These are phyloP conservation scores for Lasiosphaeria miniovina DNA, from an alignment of 495 filamentous ascomycete species.

Conservation along the genomic window DNA sequence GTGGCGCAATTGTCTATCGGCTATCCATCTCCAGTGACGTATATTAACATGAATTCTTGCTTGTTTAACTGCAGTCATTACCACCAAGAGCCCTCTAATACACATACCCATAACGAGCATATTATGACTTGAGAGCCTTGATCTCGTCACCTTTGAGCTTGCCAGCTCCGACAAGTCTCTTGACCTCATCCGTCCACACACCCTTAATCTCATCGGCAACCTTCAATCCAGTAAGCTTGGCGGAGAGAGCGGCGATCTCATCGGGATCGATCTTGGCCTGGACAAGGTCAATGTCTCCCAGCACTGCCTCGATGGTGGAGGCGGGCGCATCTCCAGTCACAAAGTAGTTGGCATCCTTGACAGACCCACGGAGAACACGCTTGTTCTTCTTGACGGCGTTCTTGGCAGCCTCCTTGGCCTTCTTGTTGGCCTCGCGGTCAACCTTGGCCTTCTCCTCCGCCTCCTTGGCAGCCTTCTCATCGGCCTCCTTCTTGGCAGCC, in stretches of 20 bases:
- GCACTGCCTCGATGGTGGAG: slow-evolving; percentile 71
- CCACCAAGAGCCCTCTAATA: background rate
- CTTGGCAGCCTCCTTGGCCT: slow-evolving; percentile 97
- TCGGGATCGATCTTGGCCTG: slow-evolving; percentile 86
- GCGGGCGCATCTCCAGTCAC: slow-evolving; percentile 63
- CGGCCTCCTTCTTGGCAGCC: slow-evolving; percentile 71
- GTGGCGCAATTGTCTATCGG: too few species aligned
- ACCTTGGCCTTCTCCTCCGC: slow-evolving; percentile 93
- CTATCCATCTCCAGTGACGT: background rate
- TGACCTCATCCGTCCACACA: slow-evolving; percentile 65
- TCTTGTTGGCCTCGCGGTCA: slow-evolving; percentile 87
- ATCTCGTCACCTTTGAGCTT: slow-evolving; percentile 79
- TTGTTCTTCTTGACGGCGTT: slow-evolving; percentile 99
- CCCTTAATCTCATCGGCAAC: slow-evolving; percentile 64
- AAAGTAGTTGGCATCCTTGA: slow-evolving; percentile 97
- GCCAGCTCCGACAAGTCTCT: slow-evolving; percentile 68
- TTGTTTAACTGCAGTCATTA: background rate
- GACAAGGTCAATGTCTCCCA: slow-evolving; percentile 86
- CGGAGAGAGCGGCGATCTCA: slow-evolving; percentile 75
- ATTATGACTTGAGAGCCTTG: slow-evolving; percentile 39
- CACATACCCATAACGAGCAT: slow-evolving; percentile 3
- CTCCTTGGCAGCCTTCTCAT: slow-evolving; percentile 89
- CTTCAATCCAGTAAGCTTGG: slow-evolving; percentile 73
- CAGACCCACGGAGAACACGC: slow-evolving; percentile 82
- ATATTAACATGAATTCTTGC: background rate